phyloP scores from a whole-genome alignment of 2,329 filamentous ascomycete genomes.

The Penicillium janthinellum region DNA sequence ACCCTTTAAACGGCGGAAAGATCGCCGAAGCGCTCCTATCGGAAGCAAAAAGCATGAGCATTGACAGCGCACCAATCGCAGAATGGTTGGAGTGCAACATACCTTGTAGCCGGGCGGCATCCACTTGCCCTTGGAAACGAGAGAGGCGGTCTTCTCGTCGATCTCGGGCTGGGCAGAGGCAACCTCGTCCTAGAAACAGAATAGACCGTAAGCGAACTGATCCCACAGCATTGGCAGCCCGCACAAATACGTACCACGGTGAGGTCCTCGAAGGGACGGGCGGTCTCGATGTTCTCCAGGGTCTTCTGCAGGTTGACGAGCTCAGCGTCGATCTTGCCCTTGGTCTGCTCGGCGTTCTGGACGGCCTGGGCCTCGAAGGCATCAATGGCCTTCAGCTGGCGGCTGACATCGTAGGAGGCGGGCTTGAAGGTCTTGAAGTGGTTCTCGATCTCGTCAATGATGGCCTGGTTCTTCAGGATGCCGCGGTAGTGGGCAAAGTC shows the following conservation, averaged over 20 bases:
- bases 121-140: constrained; percentile 98
- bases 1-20: constrained; percentile 82
- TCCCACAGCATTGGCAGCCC: background rate
- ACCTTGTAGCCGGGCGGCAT: constrained; percentile 98
- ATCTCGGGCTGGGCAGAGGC: constrained; percentile 92
- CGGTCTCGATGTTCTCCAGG: constrained; percentile 94
- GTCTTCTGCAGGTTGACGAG: constrained; percentile 92
- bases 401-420: constrained; percentile 83
- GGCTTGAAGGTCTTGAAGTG: constrained; percentile 92
- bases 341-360: constrained; percentile 95
- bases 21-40: constrained; percentile 97
- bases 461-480: constrained; percentile 90
- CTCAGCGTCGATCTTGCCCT: constrained; percentile 93
- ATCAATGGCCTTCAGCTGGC: constrained; percentile 98
- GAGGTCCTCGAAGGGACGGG: constrained; percentile 92
- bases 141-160: constrained; percentile 91
- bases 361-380: constrained; percentile 96
- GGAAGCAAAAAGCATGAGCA: constrained; percentile 22
- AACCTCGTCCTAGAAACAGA: constrained; percentile 77
- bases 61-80: background rate
- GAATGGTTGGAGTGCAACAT: constrained; percentile 38
- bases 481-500: constrained; percentile 94
- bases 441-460: constrained; percentile 97
- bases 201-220: constrained; percentile 16
- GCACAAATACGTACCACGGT: constrained; percentile 73